Percentiles rank a stretch among this genome's conserved stretches.
Conservation (phyloP, 2,329 filamentous ascomycete species). For the Talaromyces sp. region DNA sequence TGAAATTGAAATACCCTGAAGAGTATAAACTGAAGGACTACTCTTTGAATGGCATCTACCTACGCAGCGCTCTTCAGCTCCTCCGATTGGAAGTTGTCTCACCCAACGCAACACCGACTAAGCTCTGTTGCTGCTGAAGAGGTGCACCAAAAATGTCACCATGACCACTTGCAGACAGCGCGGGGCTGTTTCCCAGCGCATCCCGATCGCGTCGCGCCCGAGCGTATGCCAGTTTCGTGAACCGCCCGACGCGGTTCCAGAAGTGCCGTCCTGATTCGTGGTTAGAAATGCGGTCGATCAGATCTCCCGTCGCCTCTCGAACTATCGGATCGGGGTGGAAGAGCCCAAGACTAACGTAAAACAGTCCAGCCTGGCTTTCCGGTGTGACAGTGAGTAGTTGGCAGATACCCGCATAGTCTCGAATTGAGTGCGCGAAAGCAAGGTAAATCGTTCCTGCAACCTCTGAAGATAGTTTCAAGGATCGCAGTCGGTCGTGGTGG, state of each 20-base stretch:
- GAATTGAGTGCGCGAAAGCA: constrained; percentile 68
- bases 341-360: constrained; percentile 83
- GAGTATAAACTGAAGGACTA: background rate
- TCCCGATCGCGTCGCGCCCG: constrained; percentile 65
- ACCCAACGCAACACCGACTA: constrained; percentile 32
- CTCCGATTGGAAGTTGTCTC: constrained; percentile 12
- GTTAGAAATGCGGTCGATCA: constrained; percentile 74
- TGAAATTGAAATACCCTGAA: background rate
- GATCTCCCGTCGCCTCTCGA: constrained; percentile 66
- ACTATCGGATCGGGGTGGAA: constrained; percentile 86
- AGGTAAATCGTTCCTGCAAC: constrained; percentile 82
- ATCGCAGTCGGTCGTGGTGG: constrained; percentile 83
- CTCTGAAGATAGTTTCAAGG: constrained; percentile 68
- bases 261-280: constrained; percentile 92
- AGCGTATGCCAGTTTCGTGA: constrained; percentile 80
- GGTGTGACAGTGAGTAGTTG: constrained; percentile 77
- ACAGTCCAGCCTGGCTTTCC: constrained; percentile 80
- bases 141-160: constrained; percentile 14
- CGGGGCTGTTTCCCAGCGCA: constrained; percentile 18
- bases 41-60: background rate
- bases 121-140: constrained; percentile 28
- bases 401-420: constrained; percentile 78
- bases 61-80: background rate
- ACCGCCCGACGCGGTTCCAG: constrained; percentile 80
- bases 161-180: constrained; percentile 4